Evolutionary conservation across 164 flowering plant species (phyloP), one percentile per base, ranked within the genome.

Genomic region (Stephania cephalantha): DNA sequence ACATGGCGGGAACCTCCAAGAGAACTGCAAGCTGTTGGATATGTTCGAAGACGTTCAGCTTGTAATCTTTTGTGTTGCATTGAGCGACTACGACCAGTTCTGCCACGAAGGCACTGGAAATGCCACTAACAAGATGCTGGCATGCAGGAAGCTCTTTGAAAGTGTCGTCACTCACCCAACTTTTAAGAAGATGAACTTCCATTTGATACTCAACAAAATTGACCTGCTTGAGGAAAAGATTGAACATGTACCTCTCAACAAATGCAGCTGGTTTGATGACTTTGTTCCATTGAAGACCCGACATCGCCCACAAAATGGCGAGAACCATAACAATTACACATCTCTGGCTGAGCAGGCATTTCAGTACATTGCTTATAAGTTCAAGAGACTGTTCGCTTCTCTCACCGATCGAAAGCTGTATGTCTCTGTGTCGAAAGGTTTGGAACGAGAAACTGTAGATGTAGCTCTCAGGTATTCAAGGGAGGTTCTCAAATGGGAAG

Each of bases 21-120:
- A 90, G 78, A 94, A 87, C 79, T 90, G 95, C 85, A 96, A 96
- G 84, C 91, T 97, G 99, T 77, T 94, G 50, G 93, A 94, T 81
- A 94, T 92, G 97, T 93, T 96, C 82, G 99, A 96, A 84, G 99
- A 92, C 76, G 90, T 90, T 70, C 85, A 91, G 25, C 75, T 91
- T 73, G 92, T 90, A 58, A 85, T 92, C 29, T 91, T 96, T 82
- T 90, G 95, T 79, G 98, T 92, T 42, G 35, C 94, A 71, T 72
- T 91, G 79, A 87, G 84, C 71, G 98, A 94, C 79, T 96, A 90
- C 74, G 97, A 96, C 74, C 89, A 91, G 66, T 79, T 77, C 69
- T 82, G 77, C 18, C 71, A 73, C 48, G 95, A 94, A 53, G 86
- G 79, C 2, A 83, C 72, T 67, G 92, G 92, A n/a, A 75, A 64